Evolutionary conservation across 331 rosid genomes (phyloP), one percentile per base, ranked within the genome.

Genomic region (Quercus phellos): DNA sequence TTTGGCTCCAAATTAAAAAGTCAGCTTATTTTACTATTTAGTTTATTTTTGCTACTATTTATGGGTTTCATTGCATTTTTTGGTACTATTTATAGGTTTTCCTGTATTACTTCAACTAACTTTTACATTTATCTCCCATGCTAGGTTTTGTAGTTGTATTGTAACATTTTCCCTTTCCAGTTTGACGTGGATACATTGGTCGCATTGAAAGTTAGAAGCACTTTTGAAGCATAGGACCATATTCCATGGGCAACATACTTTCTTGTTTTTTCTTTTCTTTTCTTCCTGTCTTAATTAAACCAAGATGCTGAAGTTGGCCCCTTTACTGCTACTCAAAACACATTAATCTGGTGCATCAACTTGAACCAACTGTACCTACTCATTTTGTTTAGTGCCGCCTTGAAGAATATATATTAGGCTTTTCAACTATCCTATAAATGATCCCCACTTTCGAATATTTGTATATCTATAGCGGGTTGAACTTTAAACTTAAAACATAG

Each of bases 1-100:
- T 6, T 4, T 6, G 9, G 42, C 9, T 35, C 10, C 2, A 35
- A 35, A 35, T 6, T 35, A 35, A 35, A 35, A 35, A 35, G 0
- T 0, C 0, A 35, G 2, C 0, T 35, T 35, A 35, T 35, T 35
- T 35, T 1, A 6, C 2, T 35, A 6, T 35, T 35, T 0, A 35
- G 0, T 6, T 35, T 35, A 6, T 35, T 35, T 35, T 6, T 35
- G 0, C 0, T 1, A 35, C 0, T 35, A 35, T 6, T 35, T 35
- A 35, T 6, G 0, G 0, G 2, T 0, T 0, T 0, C 0, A 35
- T 35, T 35, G 0, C 0, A 35, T 0, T 6, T 35, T 35, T 6
- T 1, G 0, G 0, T 35, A 35, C 0, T 35, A 6, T 35, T 6
- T 35, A 35, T 35, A 0, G 0, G 2, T 35, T 0, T 1, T 6